Evolutionary conservation across 176 grass and related monocot species (phyloP).

Genomic region (Saccharum officinarum): DNA sequence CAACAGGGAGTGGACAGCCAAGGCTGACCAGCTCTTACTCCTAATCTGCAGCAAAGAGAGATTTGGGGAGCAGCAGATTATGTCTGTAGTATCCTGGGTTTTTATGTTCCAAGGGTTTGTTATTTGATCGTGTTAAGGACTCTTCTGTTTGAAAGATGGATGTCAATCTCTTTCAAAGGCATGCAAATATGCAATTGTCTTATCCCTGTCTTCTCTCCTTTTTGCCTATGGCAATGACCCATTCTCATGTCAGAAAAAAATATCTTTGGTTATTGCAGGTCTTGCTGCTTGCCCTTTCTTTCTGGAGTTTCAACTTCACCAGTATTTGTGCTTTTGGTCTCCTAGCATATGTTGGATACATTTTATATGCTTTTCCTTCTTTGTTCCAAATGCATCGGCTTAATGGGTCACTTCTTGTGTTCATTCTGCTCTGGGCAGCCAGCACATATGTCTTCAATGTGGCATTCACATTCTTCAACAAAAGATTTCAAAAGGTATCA

Average conservation of each 20-base stretch:
- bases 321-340: slow-evolving; percentile 98
- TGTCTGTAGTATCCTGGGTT: background rate
- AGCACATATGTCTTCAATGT: slow-evolving; percentile 99
- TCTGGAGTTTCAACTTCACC: slow-evolving; percentile 93
- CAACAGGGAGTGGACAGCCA: no score
- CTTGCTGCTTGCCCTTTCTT: slow-evolving; percentile 82
- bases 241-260: slow-evolving; percentile 5
- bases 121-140: background rate
- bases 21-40: no score
- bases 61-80: no score
- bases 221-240: background rate
- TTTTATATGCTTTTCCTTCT: slow-evolving; percentile 93
- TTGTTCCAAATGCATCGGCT: slow-evolving; percentile 91
- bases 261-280: slow-evolving; percentile 57
- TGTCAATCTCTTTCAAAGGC: background rate
- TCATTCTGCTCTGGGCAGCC: slow-evolving; percentile 91
- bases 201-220: background rate
- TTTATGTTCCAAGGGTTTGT: background rate
- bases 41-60: no score
- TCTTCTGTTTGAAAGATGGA: background rate
- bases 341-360: slow-evolving; percentile 95
- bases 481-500: slow-evolving; percentile 89
- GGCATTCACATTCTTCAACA: slow-evolving; percentile 95
- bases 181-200: background rate
- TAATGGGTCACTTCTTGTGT: slow-evolving; percentile 91